Conservation (phyloP, 257 asterid species). For the Solanum clarkiae region DNA sequence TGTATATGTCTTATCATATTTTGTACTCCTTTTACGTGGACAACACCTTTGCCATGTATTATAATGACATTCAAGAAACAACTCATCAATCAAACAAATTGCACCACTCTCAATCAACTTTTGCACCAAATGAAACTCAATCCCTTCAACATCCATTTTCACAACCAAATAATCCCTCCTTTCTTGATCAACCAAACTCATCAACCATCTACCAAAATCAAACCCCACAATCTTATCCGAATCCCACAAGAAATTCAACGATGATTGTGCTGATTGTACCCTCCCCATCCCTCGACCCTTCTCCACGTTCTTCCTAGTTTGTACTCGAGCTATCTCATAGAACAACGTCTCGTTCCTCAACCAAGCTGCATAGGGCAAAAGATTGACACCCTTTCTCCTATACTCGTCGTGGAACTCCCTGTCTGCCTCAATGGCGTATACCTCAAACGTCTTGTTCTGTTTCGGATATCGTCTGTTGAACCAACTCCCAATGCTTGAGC, state of each 20-base stretch:
- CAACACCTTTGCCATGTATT: conserved; percentile 53
- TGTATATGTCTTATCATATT: conserved; percentile 32
- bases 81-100: conserved; percentile 55
- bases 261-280: conserved; percentile 35
- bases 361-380: conserved; percentile 61
- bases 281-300: conserved; percentile 48
- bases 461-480: conserved; percentile 50
- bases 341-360: conserved; percentile 48
- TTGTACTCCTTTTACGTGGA: conserved; percentile 29
- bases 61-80: conserved; percentile 68
- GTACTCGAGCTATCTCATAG: conserved; percentile 33
- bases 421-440: conserved; percentile 52
- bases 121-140: conserved; percentile 43
- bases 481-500: conserved; percentile 59
- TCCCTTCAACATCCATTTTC: conserved; percentile 69
- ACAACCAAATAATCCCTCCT: conserved; percentile 42
- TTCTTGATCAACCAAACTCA: conserved; percentile 11
- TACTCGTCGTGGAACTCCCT: conserved; percentile 31
- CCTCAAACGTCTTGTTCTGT: conserved; percentile 42
- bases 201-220: conserved; percentile 54
- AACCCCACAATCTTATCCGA: conserved; percentile 39
- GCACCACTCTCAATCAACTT: conserved; percentile 48
- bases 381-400: conserved; percentile 25
- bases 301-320: conserved; percentile 19
- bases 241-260: conserved; percentile 14